Conservation (phyloP, 202 grass and related monocot genomes). For the Bolboschoenoplectus hybrid region DNA sequence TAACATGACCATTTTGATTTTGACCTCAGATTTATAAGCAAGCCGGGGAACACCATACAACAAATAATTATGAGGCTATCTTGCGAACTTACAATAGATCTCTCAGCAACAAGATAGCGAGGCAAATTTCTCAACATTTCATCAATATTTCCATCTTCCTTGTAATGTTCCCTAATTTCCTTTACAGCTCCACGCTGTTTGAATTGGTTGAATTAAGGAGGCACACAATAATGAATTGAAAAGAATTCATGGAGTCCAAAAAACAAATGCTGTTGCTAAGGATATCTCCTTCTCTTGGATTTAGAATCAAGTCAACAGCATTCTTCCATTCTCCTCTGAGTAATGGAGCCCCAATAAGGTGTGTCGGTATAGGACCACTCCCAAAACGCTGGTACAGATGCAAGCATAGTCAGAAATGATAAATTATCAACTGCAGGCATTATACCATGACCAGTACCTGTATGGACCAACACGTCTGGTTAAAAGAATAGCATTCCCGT, state of each 20-base stretch:
- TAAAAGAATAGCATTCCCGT: background rate
- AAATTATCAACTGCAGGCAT: background rate
- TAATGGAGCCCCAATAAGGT: conserved; percentile 80
- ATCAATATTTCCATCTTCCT: conserved; percentile 83
- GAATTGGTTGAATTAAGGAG: conserved; percentile 60
- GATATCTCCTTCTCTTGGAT: conserved; percentile 99
- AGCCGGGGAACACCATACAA: background rate
- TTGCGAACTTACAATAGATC: conserved; percentile 72
- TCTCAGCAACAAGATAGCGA: conserved; percentile 83
- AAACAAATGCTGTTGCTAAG: conserved; percentile 50
- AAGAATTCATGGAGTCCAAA: conserved; percentile 42
- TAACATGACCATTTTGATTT: background rate
- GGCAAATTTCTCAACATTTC: conserved; percentile 80
- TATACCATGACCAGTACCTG: background rate
- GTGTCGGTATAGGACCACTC: conserved; percentile 96
- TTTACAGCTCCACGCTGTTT: conserved; percentile 79
- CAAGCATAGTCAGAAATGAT: conserved; percentile 27
- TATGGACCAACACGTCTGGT: conserved; percentile 5
- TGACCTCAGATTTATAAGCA: background rate
- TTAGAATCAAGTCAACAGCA: conserved; percentile 88
- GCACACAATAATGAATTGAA: conserved; percentile 14
- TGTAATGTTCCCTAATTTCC: conserved; percentile 75
- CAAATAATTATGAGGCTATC: background rate
- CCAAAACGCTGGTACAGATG: conserved; percentile 72
- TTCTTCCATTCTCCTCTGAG: conserved; percentile 94